Evolutionary conservation across 2,329 filamentous ascomycete species (phyloP).

Genomic region (Pseudohalonectria lignicola): DNA sequence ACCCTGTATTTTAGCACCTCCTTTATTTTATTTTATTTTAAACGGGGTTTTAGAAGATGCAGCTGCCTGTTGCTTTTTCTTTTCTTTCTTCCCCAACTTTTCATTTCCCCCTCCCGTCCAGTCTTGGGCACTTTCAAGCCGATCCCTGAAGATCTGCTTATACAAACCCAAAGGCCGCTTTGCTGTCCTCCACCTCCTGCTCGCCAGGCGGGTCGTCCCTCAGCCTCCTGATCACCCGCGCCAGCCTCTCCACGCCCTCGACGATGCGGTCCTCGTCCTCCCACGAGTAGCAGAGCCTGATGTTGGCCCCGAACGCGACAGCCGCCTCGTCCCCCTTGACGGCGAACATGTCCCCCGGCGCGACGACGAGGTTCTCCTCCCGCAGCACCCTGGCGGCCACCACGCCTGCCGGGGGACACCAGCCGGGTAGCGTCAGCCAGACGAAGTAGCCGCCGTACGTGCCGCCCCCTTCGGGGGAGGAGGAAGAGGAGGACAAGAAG

Average conservation of each 20-base stretch:
- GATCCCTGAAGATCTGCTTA: not conserved
- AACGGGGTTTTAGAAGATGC: no score
- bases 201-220: constrained; percentile 22
- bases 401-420: constrained; percentile 35
- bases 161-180: constrained; percentile 1
- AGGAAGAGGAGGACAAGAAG: constrained; percentile 18
- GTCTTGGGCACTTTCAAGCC: no score
- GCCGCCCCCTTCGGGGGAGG: constrained; percentile 10
- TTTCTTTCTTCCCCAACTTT: no score
- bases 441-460: constrained; percentile 77
- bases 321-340: constrained; percentile 44
- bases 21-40: no score
- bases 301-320: constrained; percentile 44
- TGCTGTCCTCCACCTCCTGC: not conserved
- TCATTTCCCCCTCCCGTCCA: no score
- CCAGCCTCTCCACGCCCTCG: constrained; percentile 49
- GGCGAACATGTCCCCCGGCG: constrained; percentile 59
- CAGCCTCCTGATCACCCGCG: constrained; percentile 10
- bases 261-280: constrained; percentile 52
- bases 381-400: constrained; percentile 45
- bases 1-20: no score
- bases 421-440: constrained; percentile 56
- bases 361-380: constrained; percentile 57
- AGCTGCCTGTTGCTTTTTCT: no score
- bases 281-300: constrained; percentile 65